Base-by-base conservation (phyloP, 352 stramenopile genomes). In the Nothophytophthora sp. region DNA sequence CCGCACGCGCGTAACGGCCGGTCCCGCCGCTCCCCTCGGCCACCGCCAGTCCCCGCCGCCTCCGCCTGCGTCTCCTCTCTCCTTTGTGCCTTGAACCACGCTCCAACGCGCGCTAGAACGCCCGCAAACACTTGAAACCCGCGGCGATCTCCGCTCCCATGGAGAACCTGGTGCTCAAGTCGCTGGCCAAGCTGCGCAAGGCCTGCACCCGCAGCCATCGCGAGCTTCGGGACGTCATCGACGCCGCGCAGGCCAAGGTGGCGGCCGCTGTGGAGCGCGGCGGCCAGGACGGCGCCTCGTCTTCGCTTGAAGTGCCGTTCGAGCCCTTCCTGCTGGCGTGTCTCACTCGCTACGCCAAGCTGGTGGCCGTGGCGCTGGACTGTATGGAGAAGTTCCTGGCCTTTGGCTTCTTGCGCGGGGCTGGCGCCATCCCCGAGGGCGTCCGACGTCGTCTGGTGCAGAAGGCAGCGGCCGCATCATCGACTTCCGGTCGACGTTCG, bases 361-460 rank as follows among this genome's bases (percentile, higher is more conserved):
- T 92, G 38, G 80, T 90, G 33, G 81, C 75, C 3, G 60, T 92
- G 15, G 81, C 88, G 11, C 56, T 97, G 43, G 90, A 97, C 54
- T 92, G 79, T 33, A 78, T 97, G 40, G 88, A 97, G 51, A 97
- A 96, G 61, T 90, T 97, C 56, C 54, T 96, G 32, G 84, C 85
- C 30, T 96, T 96, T 47, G 87, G 87, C 1, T 96, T 92, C 50
- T 49, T 96, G 2, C 63, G 72, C 11, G 83, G 86, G 29, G 77
- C 81, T 11, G 73, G 71, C 1, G 67, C 58, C 19, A 88, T 91
- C 49, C 74, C 80, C 0, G 76, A 86, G 2, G 69, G 69, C 30
- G 74, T 90, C 10, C 66, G 79, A 33, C 84, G 83, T 43, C 77
- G 77, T 1, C 50, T 92, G 3, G 70, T 83, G 22, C 78, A 89